Evolutionary conservation across 129 eudicot genomes (phyloP).

Genomic region (Escallonia herrerae): DNA sequence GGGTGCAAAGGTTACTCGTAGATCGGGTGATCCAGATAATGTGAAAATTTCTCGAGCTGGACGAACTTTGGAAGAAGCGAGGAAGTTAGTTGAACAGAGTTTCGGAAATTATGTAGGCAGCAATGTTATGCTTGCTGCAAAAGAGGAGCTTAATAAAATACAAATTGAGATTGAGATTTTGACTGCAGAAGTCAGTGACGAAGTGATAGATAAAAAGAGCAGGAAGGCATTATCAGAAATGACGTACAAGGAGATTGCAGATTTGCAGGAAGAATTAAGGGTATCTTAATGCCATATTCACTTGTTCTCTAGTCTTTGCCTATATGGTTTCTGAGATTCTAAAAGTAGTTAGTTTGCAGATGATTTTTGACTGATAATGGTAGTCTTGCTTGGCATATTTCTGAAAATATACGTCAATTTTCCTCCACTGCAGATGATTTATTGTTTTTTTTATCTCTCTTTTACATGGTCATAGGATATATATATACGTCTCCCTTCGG

Average conservation of each 20-base stretch:
- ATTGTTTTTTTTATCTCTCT: no score
- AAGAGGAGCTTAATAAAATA: conserved; percentile 83
- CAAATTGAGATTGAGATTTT: conserved; percentile 70
- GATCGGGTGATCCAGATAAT: conserved; percentile 45
- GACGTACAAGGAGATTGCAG: conserved; percentile 78
- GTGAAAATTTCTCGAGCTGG: conserved; percentile 56
- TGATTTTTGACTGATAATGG: no score
- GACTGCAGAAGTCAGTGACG: conserved; percentile 73
- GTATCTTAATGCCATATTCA: conserved; percentile 24
- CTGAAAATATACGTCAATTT: no score
- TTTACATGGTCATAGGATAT: no score
- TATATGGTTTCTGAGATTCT: no score
- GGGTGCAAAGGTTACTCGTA: conserved; percentile 83
- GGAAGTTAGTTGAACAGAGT: conserved; percentile 93
- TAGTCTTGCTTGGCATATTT: no score
- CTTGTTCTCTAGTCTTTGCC: background rate
- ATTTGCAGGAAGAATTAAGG: conserved; percentile 78
- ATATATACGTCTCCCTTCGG: no score
- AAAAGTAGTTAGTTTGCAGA: no score
- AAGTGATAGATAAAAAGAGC: conserved; percentile 79
- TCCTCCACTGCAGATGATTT: no score
- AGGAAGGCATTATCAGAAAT: conserved; percentile 52
- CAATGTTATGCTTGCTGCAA: conserved; percentile 95
- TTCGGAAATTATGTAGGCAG: conserved; percentile 98
- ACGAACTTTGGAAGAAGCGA: conserved; percentile 89